Evolutionary conservation across 1,139 yeast species (phyloP), one percentile per base, ranked within the genome.

Genomic region (Magnusiomyces magnusii): DNA sequence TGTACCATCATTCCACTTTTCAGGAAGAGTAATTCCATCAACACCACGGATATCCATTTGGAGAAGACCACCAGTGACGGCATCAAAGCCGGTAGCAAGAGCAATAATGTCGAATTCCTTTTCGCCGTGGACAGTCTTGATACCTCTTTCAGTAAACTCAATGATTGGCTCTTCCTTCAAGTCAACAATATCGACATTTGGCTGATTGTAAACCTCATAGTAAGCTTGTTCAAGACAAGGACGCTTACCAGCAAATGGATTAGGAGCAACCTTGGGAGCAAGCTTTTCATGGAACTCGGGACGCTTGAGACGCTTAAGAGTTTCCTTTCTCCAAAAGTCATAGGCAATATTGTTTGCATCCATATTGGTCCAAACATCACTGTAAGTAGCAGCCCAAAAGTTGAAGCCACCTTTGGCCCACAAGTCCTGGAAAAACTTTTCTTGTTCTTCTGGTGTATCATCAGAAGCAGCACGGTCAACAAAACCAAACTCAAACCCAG

Each of bases 31-130:
- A 28, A 63, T 56, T 17, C 68, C 68, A 39, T 60, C 39, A 27
- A 57, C 44, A 2, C 71, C 68, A 3, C 58, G 58, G 34, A 69
- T 56, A 27, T 67, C 66, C 39, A 71, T 65, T 52, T 64, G 66
- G 36, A 66, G 66, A 54, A 68, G 62, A n/a, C 70, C 69, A n/a
- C 73, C 73, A 49, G 72, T 69, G 50, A 66, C 60, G 25, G 70
- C 66, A 54, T 71, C 74, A 59, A 70, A 71, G 3, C 73, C 73
- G 21, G 72, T 70, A 9, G 73, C 73, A n/a, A 68, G 61, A 7
- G 66, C 63, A 50, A 70, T 60, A 21, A 67, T 51, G 58, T 70
- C 73, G 57, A 70, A 57, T 47, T 69, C 68, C 44, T 39, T 39
- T 24, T 63, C 63, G 24, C 67, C 67, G 49, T 63, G 64, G 19